Evolutionary conservation across 306 rosid species (phyloP), one percentile per base, ranked within the genome.

Genomic region (Prunus armeniaca): DNA sequence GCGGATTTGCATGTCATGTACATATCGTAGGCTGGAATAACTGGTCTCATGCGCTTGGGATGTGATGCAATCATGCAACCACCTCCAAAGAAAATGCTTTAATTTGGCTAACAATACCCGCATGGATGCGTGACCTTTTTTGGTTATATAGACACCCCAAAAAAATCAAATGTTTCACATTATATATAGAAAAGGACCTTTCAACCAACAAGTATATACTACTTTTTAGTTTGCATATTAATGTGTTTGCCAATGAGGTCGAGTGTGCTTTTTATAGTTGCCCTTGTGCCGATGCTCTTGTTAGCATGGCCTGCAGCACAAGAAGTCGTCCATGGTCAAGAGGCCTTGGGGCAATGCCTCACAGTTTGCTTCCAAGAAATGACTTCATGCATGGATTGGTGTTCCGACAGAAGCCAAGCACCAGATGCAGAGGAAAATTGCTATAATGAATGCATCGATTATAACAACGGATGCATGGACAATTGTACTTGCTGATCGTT

Each of bases 371-470:
- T 24, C 64, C 32, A 58, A 57, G 63, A 20, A 58, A 22, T 58
- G 64, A 20, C 64, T 10, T 68, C 72, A 14, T 67, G 72, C 72
- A 1, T 46, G 38, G 25, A 51, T 49, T 46, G 72, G 72, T 67
- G 57, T 46, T 22, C 55, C 12, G 3, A 24, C 56, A 24, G 13
- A 15, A 56, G 28, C 14, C 62, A n/a, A 20, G 62, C 28, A 22
- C 62, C 62, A 12, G 17, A 28, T 3, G 25, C 25, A 1, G 60
- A n/a, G 11, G 60, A 18, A n/a, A 2, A 19, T 0, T 57, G 30
- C 28, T 11, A 6, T n/a, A 27, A 22, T 9, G 15, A 24, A 3
- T 57, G 63, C 27, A 57, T 20, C 15, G 6, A 57, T 20, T 20
- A 57, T 57, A 20, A 3, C 4, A 22, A 4, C 6, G 2, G 0